Evolutionary conservation across 1,284 basidiomycete genomes (phyloP), one percentile per base, ranked within the genome.

Genomic region (Boletus hoseneyae): DNA sequence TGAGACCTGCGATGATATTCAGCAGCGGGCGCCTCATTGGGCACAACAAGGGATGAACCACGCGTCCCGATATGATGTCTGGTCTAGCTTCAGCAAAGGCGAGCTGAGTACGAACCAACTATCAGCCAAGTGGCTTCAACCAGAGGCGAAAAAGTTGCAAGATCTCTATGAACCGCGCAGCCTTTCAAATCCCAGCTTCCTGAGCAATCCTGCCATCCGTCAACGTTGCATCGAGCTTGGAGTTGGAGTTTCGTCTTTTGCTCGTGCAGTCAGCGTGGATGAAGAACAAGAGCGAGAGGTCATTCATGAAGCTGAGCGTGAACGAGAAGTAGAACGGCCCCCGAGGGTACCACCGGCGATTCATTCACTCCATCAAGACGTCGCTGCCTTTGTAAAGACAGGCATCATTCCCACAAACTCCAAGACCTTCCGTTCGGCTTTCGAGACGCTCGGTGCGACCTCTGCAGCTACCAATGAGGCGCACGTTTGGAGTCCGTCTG

Each of bases 281-380:
- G 77, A 80, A 54, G 78, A 79, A 50, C 77, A 79, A 51, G 78
- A 80, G 45, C 64, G 75, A 12, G 78, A 80, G 53, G 62, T 79
- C 2, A 56, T 52, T 9, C 71, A 74, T 29, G 77, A 79, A 55
- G 57, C 67, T 1, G 74, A 78, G 51, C 61, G 57, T 4, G 75
- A 78, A 53, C 63, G 59, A 6, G 61, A 77, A 40, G 53, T 70
- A 2, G 62, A 77, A 48, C 57, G 66, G 2, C 72, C 75, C 4
- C 54, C 54, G 0, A 58, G 38, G 45, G 55, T 43, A 1, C 10
- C n/a, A 9, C 53, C 70, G 0, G 63, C 61, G 0, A 7, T 0
- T 1, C 71, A 71, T 38, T 23, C 29, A 0, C 11, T 69, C 12
- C 54, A 64, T 35, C 18, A 6, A 8, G 57, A 60, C 12, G 54